phyloP scores from a whole-genome alignment of 2,329 filamentous ascomycete genomes.

The Ilyonectria robusta region DNA sequence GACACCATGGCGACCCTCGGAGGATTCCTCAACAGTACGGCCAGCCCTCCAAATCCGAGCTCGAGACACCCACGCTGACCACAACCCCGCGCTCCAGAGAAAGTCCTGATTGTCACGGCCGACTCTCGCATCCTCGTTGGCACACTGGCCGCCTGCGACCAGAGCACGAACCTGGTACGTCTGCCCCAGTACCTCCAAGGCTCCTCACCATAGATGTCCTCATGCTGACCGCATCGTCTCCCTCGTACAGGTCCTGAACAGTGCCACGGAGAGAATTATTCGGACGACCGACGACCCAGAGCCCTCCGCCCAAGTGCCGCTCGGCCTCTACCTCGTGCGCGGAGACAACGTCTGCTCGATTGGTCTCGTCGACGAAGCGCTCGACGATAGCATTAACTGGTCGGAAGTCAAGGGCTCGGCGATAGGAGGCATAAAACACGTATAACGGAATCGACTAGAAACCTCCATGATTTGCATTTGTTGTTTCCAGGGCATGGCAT shows the following conservation, averaged over 20 bases:
- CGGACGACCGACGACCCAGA: slow-evolving; percentile 87
- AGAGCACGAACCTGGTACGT: slow-evolving; percentile 87
- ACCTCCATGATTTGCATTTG: slow-evolving; percentile 25
- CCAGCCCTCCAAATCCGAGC: slow-evolving; percentile 24
- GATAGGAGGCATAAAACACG: slow-evolving; percentile 88
- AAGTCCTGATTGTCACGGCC: slow-evolving; percentile 90
- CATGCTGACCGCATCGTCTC: slow-evolving; percentile 33
- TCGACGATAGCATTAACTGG: slow-evolving; percentile 96
- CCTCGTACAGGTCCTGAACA: slow-evolving; percentile 75
- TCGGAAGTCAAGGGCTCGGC: slow-evolving; percentile 86
- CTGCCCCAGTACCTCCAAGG: not conserved
- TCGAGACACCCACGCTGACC: slow-evolving; percentile 2
- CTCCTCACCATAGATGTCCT: not conserved
- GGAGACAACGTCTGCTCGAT: slow-evolving; percentile 95
- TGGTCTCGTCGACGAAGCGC: slow-evolving; percentile 88
- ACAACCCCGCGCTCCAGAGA: slow-evolving; percentile 70
- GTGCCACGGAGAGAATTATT: slow-evolving; percentile 91
- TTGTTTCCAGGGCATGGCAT: slow-evolving; percentile 40
- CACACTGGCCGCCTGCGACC: slow-evolving; percentile 87
- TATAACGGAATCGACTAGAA: slow-evolving; percentile 49
- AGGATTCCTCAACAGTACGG: slow-evolving; percentile 61
- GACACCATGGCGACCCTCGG: slow-evolving; percentile 60
- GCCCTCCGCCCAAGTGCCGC: slow-evolving; percentile 82
- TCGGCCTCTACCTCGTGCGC: slow-evolving; percentile 92
- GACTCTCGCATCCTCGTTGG: slow-evolving; percentile 91